phyloP scores from a whole-genome alignment of 345 rosid species.

The Jatropha curcas region DNA sequence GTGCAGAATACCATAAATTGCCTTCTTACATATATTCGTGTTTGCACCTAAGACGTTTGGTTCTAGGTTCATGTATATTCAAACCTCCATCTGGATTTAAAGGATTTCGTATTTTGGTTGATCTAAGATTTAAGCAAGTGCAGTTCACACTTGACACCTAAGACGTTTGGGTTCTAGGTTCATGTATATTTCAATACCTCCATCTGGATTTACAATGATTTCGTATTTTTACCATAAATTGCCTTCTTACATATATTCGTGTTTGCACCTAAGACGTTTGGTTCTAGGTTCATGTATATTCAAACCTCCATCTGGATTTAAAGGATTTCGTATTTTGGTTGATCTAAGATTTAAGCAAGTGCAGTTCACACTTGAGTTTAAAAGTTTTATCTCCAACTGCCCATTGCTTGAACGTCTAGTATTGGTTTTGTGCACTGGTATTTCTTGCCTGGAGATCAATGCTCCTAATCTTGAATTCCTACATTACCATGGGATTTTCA shows the following conservation, averaged over 20 bases:
- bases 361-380: not conserved
- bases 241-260: conserved; percentile 6
- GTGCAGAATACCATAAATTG: not conserved
- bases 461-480: conserved; percentile 7
- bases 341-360: not conserved
- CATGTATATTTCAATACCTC: too few species aligned
- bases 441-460: conserved; percentile 2
- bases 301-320: not conserved
- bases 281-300: not conserved
- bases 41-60: not conserved
- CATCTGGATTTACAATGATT: too few species aligned
- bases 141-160: not conserved
- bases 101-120: conserved; percentile 5
- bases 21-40: conserved; percentile 2
- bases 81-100: not conserved
- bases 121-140: not conserved
- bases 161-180: too few species aligned
- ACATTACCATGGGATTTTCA: not conserved
- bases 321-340: conserved; percentile 8
- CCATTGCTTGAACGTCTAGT: not conserved
- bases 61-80: not conserved
- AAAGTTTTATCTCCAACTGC: not conserved
- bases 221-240: too few species aligned
- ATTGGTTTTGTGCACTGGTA: not conserved
- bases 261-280: not conserved